Conservation (phyloP, 1,284 basidiomycete species). For the Volvariella surrecta region DNA sequence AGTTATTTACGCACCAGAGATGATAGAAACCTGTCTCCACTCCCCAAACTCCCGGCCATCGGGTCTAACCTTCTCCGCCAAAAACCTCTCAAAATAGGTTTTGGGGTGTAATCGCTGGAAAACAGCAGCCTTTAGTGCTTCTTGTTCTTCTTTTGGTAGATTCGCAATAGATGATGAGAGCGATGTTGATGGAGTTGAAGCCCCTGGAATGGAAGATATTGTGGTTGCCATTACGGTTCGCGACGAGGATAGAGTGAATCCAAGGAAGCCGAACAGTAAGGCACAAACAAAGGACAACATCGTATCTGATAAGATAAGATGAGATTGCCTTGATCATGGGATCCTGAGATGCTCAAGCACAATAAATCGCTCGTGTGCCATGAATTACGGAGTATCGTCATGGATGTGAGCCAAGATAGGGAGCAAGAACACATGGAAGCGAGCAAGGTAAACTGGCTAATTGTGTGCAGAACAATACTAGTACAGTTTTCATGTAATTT, state of each 20-base stretch:
- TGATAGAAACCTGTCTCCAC: slow-evolving; percentile 65
- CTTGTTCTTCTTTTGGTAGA: slow-evolving; percentile 19
- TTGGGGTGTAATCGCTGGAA: slow-evolving; percentile 81
- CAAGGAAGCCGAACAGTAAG: not conserved
- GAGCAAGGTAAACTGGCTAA: no score
- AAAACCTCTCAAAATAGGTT: slow-evolving; percentile 73
- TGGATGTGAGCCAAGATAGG: no score
- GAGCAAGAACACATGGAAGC: no score
- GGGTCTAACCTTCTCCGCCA: slow-evolving; percentile 63
- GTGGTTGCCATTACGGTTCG: not conserved
- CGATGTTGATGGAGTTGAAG: not conserved
- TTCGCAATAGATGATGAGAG: not conserved
- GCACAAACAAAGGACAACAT: no score
- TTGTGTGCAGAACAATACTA: no score
- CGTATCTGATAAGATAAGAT: no score
- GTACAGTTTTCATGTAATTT: no score
- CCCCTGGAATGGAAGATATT: not conserved
- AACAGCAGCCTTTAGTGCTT: slow-evolving; percentile 50
- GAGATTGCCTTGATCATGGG: no score
- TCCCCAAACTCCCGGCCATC: slow-evolving; percentile 60
- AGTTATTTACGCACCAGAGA: slow-evolving; percentile 50
- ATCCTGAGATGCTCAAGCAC: no score
- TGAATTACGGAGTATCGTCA: no score
- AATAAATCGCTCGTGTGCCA: no score
- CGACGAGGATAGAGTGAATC: not conserved